These are phyloP conservation scores for Bipolaris bicolor DNA, from an alignment of 2,329 filamentous ascomycete species.

Conservation along the genomic window DNA sequence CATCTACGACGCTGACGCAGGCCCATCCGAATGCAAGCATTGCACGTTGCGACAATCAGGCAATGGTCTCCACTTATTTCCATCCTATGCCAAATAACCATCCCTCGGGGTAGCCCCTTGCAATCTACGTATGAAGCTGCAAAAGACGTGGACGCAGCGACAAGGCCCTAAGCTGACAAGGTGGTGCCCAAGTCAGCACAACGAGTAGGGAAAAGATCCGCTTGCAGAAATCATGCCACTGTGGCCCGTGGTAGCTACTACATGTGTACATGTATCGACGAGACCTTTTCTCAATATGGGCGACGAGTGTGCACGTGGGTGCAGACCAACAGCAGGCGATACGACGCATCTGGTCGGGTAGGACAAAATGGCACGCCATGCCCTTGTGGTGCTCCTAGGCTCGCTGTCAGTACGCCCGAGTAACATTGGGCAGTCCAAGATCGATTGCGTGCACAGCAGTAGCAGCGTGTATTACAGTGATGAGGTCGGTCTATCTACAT, in stretches of 20 bases:
- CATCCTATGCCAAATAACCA: no score
- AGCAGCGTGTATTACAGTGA: constrained; percentile 3
- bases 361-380: constrained; percentile 2
- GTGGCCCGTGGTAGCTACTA: constrained; percentile 21
- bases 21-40: constrained; percentile 15
- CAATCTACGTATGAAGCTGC: constrained; percentile 14
- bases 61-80: no score
- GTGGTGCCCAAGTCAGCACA: constrained; percentile 6
- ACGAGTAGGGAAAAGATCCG: neutral
- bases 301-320: constrained; percentile 21
- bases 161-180: constrained; percentile 26
- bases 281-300: constrained; percentile 11
- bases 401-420: constrained; percentile 21
- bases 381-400: constrained; percentile 11
- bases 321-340: constrained; percentile 15
- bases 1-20: constrained; percentile 22
- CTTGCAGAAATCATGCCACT: constrained; percentile 28
- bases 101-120: no score
- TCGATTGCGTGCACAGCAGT: constrained; percentile 16
- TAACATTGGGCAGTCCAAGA: constrained; percentile 19
- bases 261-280: neutral
- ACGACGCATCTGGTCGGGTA: constrained; percentile 1
- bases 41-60: neutral
- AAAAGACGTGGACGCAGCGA: constrained; percentile 23
- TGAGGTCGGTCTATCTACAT: constrained; percentile 4